Evolutionary conservation across 2,329 filamentous ascomycete genomes (phyloP).

Genomic region (Ceratocystis cacaofunesta): DNA sequence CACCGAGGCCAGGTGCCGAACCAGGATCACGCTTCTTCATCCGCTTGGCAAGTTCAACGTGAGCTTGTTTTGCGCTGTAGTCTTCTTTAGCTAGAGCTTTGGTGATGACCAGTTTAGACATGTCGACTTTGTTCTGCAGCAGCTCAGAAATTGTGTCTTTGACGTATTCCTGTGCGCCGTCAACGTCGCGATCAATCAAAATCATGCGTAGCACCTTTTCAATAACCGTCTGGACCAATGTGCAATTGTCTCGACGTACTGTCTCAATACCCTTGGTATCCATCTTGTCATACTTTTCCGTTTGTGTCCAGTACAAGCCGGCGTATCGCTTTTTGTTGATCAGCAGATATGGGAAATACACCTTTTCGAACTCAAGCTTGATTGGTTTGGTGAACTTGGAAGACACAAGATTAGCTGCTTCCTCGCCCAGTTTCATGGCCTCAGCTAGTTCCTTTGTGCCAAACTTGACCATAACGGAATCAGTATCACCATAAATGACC

Average conservation of each 20-base stretch:
- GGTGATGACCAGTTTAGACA: conserved; percentile 98
- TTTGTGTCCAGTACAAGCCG: conserved; percentile 91
- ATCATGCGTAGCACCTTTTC: conserved; percentile 94
- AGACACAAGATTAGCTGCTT: conserved; percentile 78
- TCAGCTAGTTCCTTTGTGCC: conserved; percentile 74
- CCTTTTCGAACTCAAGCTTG: conserved; percentile 98
- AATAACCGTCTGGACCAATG: conserved; percentile 90
- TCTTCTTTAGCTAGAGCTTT: conserved; percentile 77
- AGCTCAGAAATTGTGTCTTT: conserved; percentile 91
- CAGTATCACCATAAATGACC: conserved; percentile 96
- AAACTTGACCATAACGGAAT: conserved; percentile 99
- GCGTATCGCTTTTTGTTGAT: conserved; percentile 99
- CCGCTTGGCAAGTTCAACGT: conserved; percentile 84
- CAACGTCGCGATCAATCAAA: conserved; percentile 79
- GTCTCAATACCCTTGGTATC: conserved; percentile 99
- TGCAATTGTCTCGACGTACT: conserved; percentile 88
- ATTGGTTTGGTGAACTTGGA: conserved; percentile 90
- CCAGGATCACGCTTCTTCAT: conserved; percentile 97
- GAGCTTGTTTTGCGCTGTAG: conserved; percentile 85
- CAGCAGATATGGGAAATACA: conserved; percentile 91
- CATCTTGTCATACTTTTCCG: conserved; percentile 97
- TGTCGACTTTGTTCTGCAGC: conserved; percentile 93
- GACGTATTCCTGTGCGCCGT: conserved; percentile 91
- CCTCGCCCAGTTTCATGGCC: conserved; percentile 89
- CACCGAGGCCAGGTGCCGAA: conserved; percentile 80